Base-by-base conservation (phyloP, 1,284 basidiomycete species). In the Rhodotorula sp. region DNA sequence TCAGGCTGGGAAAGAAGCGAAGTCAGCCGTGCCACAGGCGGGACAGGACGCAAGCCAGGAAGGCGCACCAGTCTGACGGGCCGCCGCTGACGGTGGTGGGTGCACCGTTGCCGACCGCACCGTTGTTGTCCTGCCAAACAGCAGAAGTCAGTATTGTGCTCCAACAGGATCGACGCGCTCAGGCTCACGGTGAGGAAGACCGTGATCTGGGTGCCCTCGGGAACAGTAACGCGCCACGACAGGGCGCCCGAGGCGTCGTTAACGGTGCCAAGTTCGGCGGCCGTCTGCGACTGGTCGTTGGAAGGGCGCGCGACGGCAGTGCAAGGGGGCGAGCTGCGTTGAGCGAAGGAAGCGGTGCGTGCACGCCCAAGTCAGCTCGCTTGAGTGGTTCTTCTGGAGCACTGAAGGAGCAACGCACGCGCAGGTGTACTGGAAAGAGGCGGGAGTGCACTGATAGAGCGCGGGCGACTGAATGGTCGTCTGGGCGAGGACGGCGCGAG, bases 31-130 rank as follows among this genome's bases (percentile, higher is more conserved):
- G 13, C 7, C 27, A 12, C 3, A 5, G 34, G 34, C 34, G 34
- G 34, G 5, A 34, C 34, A 34, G 34, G 23, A 21, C 5, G 14
- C 3, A 50, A 10, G 16, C 9, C 16, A 27, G 2, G 23, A 25
- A 54, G 16, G 50, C 68, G 48, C 27, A 71, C 66, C 62, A 67
- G n/a, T 57, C 49, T 0, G 54, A 53, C 8, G 61, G 17, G 19
- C 70, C 70, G 7, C 16, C 62, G 13, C 58, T 49, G 21, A 71
- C 66, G 19, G 44, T 50, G 8, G 70, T 71, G 4, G 70, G 66
- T 16, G 66, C 60, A 41, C 64, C 67, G 62, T 57, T 64, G 34
- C 48, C 49, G 23, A 27, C 41, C 7, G 27, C 50, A 19, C 66
- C 66, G 4, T 41, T 34, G 17, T 5, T 42, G 58, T 71, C 61